Base-by-base conservation (phyloP, 2,329 filamentous ascomycete genomes). In the Alternaria sp. region DNA sequence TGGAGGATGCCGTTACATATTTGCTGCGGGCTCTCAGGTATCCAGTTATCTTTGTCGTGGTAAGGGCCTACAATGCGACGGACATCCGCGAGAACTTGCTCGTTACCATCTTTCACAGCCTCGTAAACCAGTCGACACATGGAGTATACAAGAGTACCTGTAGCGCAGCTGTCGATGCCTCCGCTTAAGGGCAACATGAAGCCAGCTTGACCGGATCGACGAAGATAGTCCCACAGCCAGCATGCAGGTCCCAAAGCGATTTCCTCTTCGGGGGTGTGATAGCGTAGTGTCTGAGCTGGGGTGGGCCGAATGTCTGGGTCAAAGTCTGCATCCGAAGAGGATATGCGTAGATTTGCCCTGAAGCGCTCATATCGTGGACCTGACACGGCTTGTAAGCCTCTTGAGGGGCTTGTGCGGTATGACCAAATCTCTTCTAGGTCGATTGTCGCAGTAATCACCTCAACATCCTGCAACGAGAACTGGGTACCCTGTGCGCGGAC, bases 341-440 rank as follows among this genome's bases (percentile, higher is more conserved):
- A 81, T 2, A 87, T 76, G 38, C 76, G 74, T 85, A 82, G 18
- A 16, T 39, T 81, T 75, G 2, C 80, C 75, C 51, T 80, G 9
- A 84, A 77, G 2, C 81, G 75, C 61, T 81, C 72, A 34, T 88
- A 87, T 7, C 78, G 72, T 26, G 79, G 78, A 0, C 80, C 77
- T 3, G 80, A 76, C 57, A 86, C 82, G 7, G 87, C 85, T 71
- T 91, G 89, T 22, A 87, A 71, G 7, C 85, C 76, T 54, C 88
- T 82, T 12, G 85, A 86, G 8, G 85, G 82, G 0, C 82, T 80
- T n/a, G 79, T 85, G 0, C 90, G 81, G 67, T 83, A 88, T 1
- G 84, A 80, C 32, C 89, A 81, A 6, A 94, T 90, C 64, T 92
- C 88, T 69, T 94, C 91, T 2, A 89, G 74, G 57, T 89, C 86